A percentile compares a stretch with the other conserved stretches of the same genome.
Evolutionary conservation across 129 eudicot species (phyloP).

Genomic region (Kitagawia praeruptora): DNA sequence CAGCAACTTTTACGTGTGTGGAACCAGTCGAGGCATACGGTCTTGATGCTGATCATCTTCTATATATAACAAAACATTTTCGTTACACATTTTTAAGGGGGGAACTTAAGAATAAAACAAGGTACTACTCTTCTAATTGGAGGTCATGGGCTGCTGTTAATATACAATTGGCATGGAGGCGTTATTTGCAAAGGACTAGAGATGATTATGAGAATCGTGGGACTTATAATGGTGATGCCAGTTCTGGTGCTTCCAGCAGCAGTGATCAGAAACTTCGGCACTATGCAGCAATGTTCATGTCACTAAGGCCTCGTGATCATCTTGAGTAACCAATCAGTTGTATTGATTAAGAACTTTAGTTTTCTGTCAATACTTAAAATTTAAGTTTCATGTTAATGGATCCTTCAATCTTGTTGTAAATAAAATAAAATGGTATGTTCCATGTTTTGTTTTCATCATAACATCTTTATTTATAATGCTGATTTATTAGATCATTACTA

Average conservation of each 20-base stretch:
- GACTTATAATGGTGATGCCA: neutral
- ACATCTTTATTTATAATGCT: neutral
- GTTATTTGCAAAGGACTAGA: constrained; percentile 25
- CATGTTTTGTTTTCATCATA: neutral
- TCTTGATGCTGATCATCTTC: constrained; percentile 40
- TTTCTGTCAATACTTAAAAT: neutral
- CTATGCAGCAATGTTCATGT: constrained; percentile 47
- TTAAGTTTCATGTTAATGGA: neutral
- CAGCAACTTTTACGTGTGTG: constrained; percentile 45
- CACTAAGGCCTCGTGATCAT: constrained; percentile 56
- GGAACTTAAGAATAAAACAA: constrained; percentile 28
- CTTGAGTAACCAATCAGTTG: constrained; percentile 29
- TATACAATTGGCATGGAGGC: constrained; percentile 52
- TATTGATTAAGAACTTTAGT: neutral
- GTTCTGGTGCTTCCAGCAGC: neutral
- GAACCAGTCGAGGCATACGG: constrained; percentile 47
- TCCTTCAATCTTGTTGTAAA: neutral
- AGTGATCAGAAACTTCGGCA: constrained; percentile 30
- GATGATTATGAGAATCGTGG: neutral
- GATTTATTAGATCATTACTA: no score
- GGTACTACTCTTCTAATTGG: constrained; percentile 58
- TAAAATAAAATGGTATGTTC: neutral
- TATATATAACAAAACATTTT: constrained; percentile 43
- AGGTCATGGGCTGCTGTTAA: constrained; percentile 65
- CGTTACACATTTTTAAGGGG: constrained; percentile 37